A percentile compares a stretch with the other conserved stretches of the same genome.
Conservation (phyloP, 345 rosid genomes). For the Aurinia saxatilis region DNA sequence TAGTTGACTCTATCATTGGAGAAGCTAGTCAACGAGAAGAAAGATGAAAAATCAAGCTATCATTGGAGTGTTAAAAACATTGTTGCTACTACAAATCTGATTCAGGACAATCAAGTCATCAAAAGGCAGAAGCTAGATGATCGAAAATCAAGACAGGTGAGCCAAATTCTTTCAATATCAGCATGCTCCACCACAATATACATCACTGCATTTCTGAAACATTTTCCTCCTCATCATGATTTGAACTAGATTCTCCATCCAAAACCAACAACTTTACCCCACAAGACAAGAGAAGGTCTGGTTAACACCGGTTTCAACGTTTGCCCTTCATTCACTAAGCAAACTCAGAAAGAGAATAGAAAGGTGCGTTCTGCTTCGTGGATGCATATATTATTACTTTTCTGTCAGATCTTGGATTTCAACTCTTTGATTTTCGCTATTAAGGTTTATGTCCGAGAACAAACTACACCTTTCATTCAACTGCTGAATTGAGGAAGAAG, state of each 20-base stretch:
- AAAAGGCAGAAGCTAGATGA: constrained; percentile 95
- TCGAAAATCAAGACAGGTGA: constrained; percentile 85
- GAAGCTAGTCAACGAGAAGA: constrained; percentile 81
- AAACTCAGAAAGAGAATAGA: constrained; percentile 55
- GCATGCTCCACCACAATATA: neutral
- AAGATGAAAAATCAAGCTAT: too few species aligned
- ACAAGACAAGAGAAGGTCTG: constrained; percentile 76
- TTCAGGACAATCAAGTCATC: constrained; percentile 87
- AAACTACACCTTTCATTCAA: constrained; percentile 24
- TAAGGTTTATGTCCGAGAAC: constrained; percentile 28
- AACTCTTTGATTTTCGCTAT: constrained; percentile 2
- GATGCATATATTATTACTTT: neutral
- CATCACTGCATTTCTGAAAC: neutral
- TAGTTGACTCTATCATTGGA: constrained; percentile 81
- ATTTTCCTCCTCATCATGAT: neutral
- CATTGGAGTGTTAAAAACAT: constrained; percentile 23
- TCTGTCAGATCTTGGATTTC: neutral
- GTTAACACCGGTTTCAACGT: constrained; percentile 35
- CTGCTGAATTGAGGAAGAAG: constrained; percentile 84
- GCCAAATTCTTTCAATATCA: neutral
- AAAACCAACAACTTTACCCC: constrained; percentile 61
- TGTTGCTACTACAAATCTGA: constrained; percentile 43
- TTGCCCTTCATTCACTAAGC: constrained; percentile 37
- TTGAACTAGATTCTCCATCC: constrained; percentile 84
- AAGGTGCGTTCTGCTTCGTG: constrained; percentile 42